These are phyloP conservation scores for Pluteus cervinus DNA, from an alignment of 768 basidiomycete species.

Conservation along the genomic window DNA sequence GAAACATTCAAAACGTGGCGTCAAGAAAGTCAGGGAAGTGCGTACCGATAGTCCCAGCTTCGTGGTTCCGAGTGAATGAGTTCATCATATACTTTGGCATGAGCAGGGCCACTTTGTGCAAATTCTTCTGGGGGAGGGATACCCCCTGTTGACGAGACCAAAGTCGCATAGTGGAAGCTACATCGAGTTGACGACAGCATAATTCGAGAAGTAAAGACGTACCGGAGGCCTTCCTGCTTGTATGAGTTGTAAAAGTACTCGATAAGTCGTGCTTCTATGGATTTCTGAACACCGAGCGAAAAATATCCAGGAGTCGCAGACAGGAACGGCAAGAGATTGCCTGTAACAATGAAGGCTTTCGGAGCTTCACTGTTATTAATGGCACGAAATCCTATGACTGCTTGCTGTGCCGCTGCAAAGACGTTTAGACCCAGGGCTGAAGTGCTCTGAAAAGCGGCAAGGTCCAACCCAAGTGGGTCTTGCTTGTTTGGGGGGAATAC, in stretches of 20 bases:
- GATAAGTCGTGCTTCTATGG: constrained; percentile 14
- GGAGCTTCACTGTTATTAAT: constrained; percentile 8
- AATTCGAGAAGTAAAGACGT: neutral
- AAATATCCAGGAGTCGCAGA: constrained; percentile 7
- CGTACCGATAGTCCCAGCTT: constrained; percentile 17
- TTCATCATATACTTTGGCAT: constrained; percentile 20
- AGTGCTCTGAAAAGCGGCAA: constrained; percentile 4
- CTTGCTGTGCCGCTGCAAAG: constrained; percentile 13
- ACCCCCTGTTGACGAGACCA: constrained; percentile 17
- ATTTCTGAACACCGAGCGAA: constrained; percentile 19
- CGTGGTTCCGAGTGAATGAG: constrained; percentile 16
- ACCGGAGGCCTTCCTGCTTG: constrained; percentile 17
- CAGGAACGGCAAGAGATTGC: constrained; percentile 18
- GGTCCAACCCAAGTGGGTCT: constrained; percentile 10
- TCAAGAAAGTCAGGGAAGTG: too few relatives aligned
- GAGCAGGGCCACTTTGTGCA: constrained; percentile 15
- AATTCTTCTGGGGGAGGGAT: constrained; percentile 13
- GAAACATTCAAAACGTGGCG: too few relatives aligned
- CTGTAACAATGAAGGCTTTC: constrained; percentile 13
- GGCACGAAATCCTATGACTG: constrained; percentile 10
- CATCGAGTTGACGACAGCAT: neutral
- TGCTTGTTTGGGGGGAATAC: neutral
- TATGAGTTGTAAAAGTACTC: constrained; percentile 16
- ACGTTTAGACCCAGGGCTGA: neutral
- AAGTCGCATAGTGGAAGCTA: constrained; percentile 23